Base-by-base conservation (phyloP, 805 yeast species). In the Candida taoyuanica region DNA sequence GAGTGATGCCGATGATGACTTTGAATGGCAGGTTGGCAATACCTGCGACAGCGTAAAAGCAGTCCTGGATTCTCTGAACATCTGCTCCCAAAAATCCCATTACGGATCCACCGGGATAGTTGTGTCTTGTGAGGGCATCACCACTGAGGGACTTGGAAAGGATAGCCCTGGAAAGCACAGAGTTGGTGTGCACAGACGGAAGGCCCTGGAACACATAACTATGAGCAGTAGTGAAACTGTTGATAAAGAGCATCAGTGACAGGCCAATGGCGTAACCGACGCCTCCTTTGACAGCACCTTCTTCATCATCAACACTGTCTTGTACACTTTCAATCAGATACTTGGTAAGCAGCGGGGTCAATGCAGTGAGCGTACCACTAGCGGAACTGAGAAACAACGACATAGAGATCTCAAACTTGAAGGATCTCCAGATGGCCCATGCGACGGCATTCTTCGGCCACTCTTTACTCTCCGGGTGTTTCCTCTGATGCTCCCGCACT, bases 41-140 rank as follows among this genome's bases (percentile, higher is more conserved):
- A 13, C 11, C 21, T n/a, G 16, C 13, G 11, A 18, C 14, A 20
- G 17, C 13, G 13, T 16, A 9, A 14, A 15, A 15, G n/a, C 14
- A 48, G 80, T 69, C 58, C 84, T 94, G 26, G 86, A 69, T 50
- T 24, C 94, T 74, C 8, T 86, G 72, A 27, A 85, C 64, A 56
- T 87, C 96, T 2, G 93, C 79, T 26, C 91, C 83, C 61, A 86
- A 69, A 56, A 85, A 63, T 4, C 88, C 76, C 9, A 93, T 81
- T 34, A 86, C 70, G 42, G 71, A 74, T 29, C 89, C 81, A 16
- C 74, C 68, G 1, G 94, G 77, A 52, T 63, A 83, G 43, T 68
- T 64, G 49, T 71, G 71, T 36, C 70, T 71, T 3, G 88, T 71
- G 33, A 65, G 64, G n/a, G 76, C 70, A 39, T 76, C 72, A 12